A percentile compares a stretch with the other conserved stretches of the same genome.
Evolutionary conservation across 2,329 filamentous ascomycete species (phyloP).

Genomic region (Colletotrichum trifolii): DNA sequence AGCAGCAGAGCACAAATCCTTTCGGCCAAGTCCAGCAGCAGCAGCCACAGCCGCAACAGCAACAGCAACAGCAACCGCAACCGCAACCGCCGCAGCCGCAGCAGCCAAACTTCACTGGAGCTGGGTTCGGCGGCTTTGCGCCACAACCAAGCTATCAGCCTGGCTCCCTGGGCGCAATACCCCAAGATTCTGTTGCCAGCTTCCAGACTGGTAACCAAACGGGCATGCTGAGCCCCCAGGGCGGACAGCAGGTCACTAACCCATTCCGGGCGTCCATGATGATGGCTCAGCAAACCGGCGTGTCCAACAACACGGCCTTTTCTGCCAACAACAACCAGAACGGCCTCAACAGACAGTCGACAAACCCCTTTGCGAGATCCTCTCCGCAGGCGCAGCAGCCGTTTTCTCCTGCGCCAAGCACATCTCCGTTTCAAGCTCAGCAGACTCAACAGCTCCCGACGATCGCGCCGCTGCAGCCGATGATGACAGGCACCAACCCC

Average conservation of each 20-base stretch:
- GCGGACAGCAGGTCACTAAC: slow-evolving; percentile 78
- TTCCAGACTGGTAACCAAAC: slow-evolving; percentile 62
- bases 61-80: slow-evolving; percentile 47
- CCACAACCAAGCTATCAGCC: slow-evolving; percentile 70
- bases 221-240: slow-evolving; percentile 52
- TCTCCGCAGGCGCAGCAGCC: slow-evolving; percentile 43
- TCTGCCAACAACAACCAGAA: slow-evolving; percentile 53
- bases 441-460: slow-evolving; percentile 46
- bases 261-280: slow-evolving; percentile 95
- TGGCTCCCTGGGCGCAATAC: slow-evolving; percentile 64
- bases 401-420: slow-evolving; percentile 46
- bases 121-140: slow-evolving; percentile 86
- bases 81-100: slow-evolving; percentile 48
- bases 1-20: slow-evolving; percentile 49
- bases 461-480: slow-evolving; percentile 57
- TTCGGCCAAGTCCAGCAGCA: slow-evolving; percentile 49
- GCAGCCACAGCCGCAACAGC: slow-evolving; percentile 49
- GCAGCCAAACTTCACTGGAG: slow-evolving; percentile 70
- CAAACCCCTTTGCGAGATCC: slow-evolving; percentile 87
- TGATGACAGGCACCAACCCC: slow-evolving; percentile 68
- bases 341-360: slow-evolving; percentile 68
- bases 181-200: slow-evolving; percentile 64
- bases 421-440: slow-evolving; percentile 58
- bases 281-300: slow-evolving; percentile 66
- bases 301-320: slow-evolving; percentile 52